These are phyloP conservation scores for Alternaria dauci DNA, from an alignment of 2,329 filamentous ascomycete species.

Conservation along the genomic window DNA sequence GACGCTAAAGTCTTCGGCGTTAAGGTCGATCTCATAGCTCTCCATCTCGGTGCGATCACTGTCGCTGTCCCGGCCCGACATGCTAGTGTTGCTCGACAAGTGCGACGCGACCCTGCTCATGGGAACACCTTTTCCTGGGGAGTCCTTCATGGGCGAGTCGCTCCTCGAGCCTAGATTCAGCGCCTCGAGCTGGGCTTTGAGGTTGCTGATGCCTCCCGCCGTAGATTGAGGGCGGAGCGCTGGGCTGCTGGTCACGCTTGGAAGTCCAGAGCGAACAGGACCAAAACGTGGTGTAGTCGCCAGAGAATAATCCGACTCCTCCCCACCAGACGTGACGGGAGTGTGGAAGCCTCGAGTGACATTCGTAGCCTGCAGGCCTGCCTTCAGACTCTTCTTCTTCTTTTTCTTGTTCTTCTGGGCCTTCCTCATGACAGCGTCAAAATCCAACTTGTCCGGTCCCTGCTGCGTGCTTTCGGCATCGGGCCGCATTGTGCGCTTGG, in stretches of 20 bases:
- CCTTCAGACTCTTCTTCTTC: conserved; percentile 46
- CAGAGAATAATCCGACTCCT: conserved; percentile 62
- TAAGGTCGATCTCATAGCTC: conserved; percentile 83
- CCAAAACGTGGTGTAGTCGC: conserved; percentile 55
- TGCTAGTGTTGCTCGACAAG: conserved; percentile 65
- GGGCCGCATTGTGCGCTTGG: conserved; percentile 39
- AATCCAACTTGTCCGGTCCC: conserved; percentile 49
- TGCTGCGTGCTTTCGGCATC: conserved; percentile 33
- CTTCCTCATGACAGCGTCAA: conserved; percentile 49
- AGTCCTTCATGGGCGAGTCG: conserved; percentile 62
- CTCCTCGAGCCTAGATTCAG: conserved; percentile 71
- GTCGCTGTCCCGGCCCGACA: conserved; percentile 66
- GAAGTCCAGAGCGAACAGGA: conserved; percentile 54
- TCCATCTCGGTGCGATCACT: conserved; percentile 76
- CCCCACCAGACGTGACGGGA: conserved; percentile 61
- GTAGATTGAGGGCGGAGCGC: conserved; percentile 60
- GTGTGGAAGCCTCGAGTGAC: conserved; percentile 61
- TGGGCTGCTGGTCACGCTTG: conserved; percentile 62
- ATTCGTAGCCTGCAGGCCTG: conserved; percentile 41
- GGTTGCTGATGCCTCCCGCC: conserved; percentile 77
- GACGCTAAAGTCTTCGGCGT: conserved; percentile 84
- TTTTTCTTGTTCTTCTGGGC: conserved; percentile 51
- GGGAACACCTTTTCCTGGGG: conserved; percentile 57
- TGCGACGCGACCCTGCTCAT: conserved; percentile 45
- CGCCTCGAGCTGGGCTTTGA: conserved; percentile 82